phyloP scores from a whole-genome alignment of 2,329 filamentous ascomycete species.

The Tricladium varicosporioides region DNA sequence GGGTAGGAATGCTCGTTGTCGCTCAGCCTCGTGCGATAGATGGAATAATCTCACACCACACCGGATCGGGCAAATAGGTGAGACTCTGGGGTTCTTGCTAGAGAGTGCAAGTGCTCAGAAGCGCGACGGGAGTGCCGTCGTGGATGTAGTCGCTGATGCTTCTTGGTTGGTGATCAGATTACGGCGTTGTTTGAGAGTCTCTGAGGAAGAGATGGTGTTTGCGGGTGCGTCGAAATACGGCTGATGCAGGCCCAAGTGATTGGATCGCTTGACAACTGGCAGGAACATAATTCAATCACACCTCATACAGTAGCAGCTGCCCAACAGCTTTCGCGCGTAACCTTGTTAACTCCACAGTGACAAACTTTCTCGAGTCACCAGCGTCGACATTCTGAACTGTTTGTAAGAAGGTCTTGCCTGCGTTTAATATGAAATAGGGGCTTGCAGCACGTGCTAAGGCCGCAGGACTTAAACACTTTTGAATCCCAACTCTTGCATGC shows the following conservation, averaged over 20 bases:
- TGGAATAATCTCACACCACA: background rate
- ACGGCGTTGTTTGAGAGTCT: slow-evolving; percentile 18
- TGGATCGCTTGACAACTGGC: slow-evolving; percentile 18
- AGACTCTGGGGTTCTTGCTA: background rate
- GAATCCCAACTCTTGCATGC: too few relatives aligned
- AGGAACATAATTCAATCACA: too few relatives aligned
- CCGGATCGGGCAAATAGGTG: background rate
- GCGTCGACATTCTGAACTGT: too few relatives aligned
- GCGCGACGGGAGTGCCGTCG: background rate
- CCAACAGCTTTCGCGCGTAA: background rate
- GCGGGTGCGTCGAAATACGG: background rate
- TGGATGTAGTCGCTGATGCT: slow-evolving; percentile 7
- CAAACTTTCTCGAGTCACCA: too few relatives aligned
- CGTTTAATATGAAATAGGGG: too few relatives aligned
- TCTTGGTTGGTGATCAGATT: slow-evolving; percentile 25
- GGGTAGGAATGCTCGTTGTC: background rate
- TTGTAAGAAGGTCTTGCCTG: too few relatives aligned
- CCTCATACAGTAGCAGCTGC: too few relatives aligned
- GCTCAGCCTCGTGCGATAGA: background rate
- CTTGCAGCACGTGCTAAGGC: too few relatives aligned
- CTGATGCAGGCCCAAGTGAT: slow-evolving; percentile 10
- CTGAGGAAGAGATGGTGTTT: slow-evolving; percentile 10
- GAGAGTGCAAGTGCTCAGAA: background rate
- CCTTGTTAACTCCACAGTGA: too few relatives aligned
- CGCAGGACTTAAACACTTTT: too few relatives aligned